Base-by-base conservation (phyloP, 1,139 yeast genomes). In the Pneumocystis wakefieldiae region DNA sequence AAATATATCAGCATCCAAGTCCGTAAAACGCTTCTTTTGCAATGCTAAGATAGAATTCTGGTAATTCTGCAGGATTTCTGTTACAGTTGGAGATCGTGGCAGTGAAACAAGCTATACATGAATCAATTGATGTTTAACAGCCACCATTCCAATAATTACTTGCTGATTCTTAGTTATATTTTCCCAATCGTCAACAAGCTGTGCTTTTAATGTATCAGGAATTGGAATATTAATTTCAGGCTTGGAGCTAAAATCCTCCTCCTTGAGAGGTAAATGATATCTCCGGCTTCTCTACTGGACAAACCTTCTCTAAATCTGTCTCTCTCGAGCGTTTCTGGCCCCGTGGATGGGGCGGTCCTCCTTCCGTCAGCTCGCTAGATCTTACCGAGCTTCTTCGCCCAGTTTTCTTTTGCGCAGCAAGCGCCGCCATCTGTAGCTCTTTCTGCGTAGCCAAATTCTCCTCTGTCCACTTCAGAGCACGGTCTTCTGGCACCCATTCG, bases 181-280 rank as follows among this genome's bases (percentile, higher is more conserved):
- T 73, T 91, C 96, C 97, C 97, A 92, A 76, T 92, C 97, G 71
- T 89, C 91, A 1, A 91, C 95, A 59, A 92, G 76, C 6, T 84
- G 70, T 3, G 86, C 78, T 72, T 89, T 90, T 66, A 92, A 77
- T 58, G 78, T 75, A 64, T 83, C 83, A 0, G 92, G 87, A 28
- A 88, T 80, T 2, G 77, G 76, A 14, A 86, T 70, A 61, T 76
- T 73, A 41, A 86, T 77, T 67, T 83, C 87, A 12, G 81, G 79
- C 64, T 77, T 75, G 60, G 72, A 73, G 60, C 74, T 48, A 64
- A 71, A 73, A 53, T 77, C 78, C 17, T 75, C 78, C 62, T 77
- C 79, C 62, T 68, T 61, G 53, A 32, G 41, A 10, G 38, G 12
- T 24, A 38, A 57, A 6, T 24, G 19, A 24, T 55, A 35, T 14